Evolutionary conservation across 352 stramenopile species (phyloP), one percentile per base, ranked within the genome.

Genomic region (Thalassiosira livingstoniorum): DNA sequence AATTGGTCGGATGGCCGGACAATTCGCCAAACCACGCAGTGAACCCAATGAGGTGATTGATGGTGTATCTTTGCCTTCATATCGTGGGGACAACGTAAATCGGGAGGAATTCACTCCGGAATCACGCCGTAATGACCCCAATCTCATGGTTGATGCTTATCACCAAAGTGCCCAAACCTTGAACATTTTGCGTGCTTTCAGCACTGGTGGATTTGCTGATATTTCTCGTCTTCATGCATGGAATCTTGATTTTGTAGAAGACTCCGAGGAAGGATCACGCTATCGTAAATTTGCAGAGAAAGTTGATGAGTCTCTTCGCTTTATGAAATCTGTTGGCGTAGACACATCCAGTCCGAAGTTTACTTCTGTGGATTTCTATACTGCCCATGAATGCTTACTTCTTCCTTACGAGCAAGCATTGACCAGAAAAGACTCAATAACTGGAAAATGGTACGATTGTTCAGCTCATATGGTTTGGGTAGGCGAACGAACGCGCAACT

Each of bases 401-500:
- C 93, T 99, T 25, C 97, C 94, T 0, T 99, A 99, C 86, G 97
- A 99, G 88, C 92, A 99, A 92, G 97, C 97, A 13, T 96, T 99
- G 91, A 99, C 97, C 29, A 94, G 97, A 69, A 69, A 98, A 75
- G 95, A 98, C 79, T 94, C 89, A 7, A 94, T 87, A 18, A 95
- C 92, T 27, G 92, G 95, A 75, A 98, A 98, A 85, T 99, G 93
- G 91, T 99, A 99, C 91, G 98, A 99, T 91, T 97, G 98, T 60
- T 98, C 97, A 29, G 97, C 97, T 3, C 97, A 99, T 89, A 99
- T 99, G 90, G 87, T 99, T 31, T 99, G 98, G 97, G 98, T 99
- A 71, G 98, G 98, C 61, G 98, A 99, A 92, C 96, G 98, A 66
- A 99, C 98, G 71, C 94, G 98, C 58, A 95, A 99, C 90, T 93